A percentile compares a stretch with the other conserved stretches of the same genome.
Evolutionary conservation across 169 alveolate genomes (phyloP).

Genomic region (Plasmodium billcollinsi): DNA sequence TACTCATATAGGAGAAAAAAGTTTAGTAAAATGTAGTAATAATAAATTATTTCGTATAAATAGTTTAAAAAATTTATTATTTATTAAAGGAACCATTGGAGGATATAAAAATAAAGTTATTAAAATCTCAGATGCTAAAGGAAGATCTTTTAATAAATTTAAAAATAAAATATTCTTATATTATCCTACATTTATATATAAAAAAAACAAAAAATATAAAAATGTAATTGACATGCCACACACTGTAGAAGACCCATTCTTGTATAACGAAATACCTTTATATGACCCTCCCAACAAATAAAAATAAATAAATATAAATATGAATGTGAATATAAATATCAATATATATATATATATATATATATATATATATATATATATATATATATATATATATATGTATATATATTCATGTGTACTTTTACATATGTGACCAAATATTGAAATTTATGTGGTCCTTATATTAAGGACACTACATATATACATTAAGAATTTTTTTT

Average conservation of each 20-base stretch:
- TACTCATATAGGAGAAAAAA: slow-evolving; percentile 92
- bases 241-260: slow-evolving; percentile 81
- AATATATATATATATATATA: not conserved
- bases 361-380: not conserved
- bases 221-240: slow-evolving; percentile 79
- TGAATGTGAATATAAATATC: too few relatives aligned
- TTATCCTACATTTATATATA: slow-evolving; percentile 89
- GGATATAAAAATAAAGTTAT: slow-evolving; percentile 87
- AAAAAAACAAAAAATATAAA: slow-evolving; percentile 75
- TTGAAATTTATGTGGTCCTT: too few relatives aligned
- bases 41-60: slow-evolving; percentile 89
- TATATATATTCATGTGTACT: not conserved
- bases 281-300: slow-evolving; percentile 76
- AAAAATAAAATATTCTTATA: slow-evolving; percentile 81
- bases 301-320: too few relatives aligned
- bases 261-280: slow-evolving; percentile 82
- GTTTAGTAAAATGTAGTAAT: slow-evolving; percentile 85
- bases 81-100: slow-evolving; percentile 87
- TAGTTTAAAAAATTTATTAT: slow-evolving; percentile 85
- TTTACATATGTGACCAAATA: not conserved
- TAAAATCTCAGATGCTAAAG: slow-evolving; percentile 91
- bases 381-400: not conserved
- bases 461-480: too few relatives aligned
- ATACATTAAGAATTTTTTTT: too few relatives aligned
- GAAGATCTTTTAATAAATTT: slow-evolving; percentile 86